Evolutionary conservation across 768 basidiomycete species (phyloP).

Genomic region (Boletus rubropictus): DNA sequence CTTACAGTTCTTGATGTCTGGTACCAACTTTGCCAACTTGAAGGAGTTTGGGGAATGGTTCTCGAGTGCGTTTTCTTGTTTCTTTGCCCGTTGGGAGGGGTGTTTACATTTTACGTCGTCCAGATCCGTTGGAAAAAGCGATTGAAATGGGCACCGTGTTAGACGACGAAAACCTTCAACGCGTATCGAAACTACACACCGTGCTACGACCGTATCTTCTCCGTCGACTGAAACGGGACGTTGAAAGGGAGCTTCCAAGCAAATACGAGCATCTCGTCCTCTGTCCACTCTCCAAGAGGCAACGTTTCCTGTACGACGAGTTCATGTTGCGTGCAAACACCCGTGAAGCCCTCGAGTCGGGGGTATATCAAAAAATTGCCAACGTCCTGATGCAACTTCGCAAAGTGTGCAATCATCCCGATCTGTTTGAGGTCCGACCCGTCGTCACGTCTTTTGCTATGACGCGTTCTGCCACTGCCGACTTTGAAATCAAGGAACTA

Average conservation of each 20-base stretch:
- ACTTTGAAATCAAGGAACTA: constrained; percentile 84
- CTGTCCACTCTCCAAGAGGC: constrained; percentile 84
- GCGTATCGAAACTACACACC: constrained; percentile 82
- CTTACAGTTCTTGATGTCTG: constrained; percentile 90
- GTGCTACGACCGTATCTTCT: constrained; percentile 96
- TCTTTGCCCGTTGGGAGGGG: not conserved
- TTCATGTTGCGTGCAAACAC: constrained; percentile 90
- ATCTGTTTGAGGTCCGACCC: constrained; percentile 86
- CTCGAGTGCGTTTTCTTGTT: constrained; percentile 58
- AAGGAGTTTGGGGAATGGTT: constrained; percentile 97
- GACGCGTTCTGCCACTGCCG: constrained; percentile 67
- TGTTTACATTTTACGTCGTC: not conserved
- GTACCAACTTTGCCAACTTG: constrained; percentile 81
- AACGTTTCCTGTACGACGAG: constrained; percentile 94
- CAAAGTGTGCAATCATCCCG: constrained; percentile 94
- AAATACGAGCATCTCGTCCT: constrained; percentile 89
- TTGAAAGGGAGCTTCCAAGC: constrained; percentile 91
- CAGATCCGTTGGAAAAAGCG: constrained; percentile 90
- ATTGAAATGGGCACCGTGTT: constrained; percentile 75
- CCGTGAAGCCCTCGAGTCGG: constrained; percentile 73
- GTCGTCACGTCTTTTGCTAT: constrained; percentile 72
- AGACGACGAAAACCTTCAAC: constrained; percentile 80
- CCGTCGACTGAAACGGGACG: constrained; percentile 94
- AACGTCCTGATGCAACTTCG: constrained; percentile 98
- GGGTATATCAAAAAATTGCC: constrained; percentile 81